Conservation (phyloP, 2,329 filamentous ascomycete genomes). For the Eutypella sp. region DNA sequence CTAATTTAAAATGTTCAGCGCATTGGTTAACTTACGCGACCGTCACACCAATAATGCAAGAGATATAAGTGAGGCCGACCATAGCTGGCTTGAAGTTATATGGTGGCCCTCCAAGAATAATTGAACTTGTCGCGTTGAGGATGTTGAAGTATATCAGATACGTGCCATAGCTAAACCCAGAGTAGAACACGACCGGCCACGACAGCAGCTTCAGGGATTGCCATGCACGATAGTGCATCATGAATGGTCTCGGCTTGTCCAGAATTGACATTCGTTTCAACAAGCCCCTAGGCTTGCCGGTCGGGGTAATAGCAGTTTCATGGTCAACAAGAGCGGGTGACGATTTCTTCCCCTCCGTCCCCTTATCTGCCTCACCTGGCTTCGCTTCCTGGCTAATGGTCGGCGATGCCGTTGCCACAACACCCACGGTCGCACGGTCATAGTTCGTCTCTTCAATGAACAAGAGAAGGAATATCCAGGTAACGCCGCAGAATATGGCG, state of each 20-base stretch:
- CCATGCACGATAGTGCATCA: conserved; percentile 26
- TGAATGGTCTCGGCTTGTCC: conserved; percentile 30
- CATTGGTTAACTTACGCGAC: conserved; percentile 16
- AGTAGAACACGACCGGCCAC: conserved; percentile 35
- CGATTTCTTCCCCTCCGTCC: background rate
- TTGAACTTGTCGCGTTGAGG: conserved; percentile 33
- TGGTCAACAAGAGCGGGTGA: background rate
- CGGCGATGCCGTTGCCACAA: conserved; percentile 1
- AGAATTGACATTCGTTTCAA: conserved; percentile 33
- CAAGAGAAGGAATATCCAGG: conserved; percentile 37
- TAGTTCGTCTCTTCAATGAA: conserved; percentile 53
- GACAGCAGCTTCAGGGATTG: conserved; percentile 27
- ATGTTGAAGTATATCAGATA: conserved; percentile 36
- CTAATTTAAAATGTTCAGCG: background rate
- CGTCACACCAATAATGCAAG: conserved; percentile 25
- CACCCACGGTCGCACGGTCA: conserved; percentile 19
- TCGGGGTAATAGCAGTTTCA: background rate
- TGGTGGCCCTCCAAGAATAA: conserved; percentile 26
- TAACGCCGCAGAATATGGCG: conserved; percentile 25
- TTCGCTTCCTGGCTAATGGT: background rate
- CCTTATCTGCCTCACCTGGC: background rate
- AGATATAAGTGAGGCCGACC: conserved; percentile 29
- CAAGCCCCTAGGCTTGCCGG: conserved; percentile 14
- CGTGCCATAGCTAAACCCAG: conserved; percentile 32
- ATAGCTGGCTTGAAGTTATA: conserved; percentile 31